Percentiles rank a stretch among this genome's conserved stretches.
These are phyloP conservation scores for Fusarium brachygibbosum DNA, from an alignment of 2,329 filamentous ascomycete species.

Conservation along the genomic window DNA sequence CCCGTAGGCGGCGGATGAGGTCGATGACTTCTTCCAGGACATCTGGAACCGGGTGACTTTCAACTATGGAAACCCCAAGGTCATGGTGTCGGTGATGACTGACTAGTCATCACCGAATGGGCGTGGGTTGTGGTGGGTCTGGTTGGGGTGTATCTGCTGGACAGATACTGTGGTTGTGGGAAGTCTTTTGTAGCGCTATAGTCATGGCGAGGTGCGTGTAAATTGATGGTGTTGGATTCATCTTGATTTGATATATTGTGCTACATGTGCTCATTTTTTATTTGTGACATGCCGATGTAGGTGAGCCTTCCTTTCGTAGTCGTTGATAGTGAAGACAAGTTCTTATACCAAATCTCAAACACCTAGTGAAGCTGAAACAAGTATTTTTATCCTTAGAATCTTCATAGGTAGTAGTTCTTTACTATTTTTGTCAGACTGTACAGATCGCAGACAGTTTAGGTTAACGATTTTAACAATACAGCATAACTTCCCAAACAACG, in stretches of 20 bases:
- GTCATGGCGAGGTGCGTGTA: background rate
- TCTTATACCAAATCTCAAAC: too few relatives aligned
- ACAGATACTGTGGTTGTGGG: background rate
- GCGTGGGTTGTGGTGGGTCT: background rate
- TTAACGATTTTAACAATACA: too few relatives aligned
- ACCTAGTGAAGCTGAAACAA: too few relatives aligned
- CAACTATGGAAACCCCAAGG: background rate
- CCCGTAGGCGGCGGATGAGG: background rate
- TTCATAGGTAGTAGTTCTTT: too few relatives aligned
- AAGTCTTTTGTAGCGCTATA: background rate
- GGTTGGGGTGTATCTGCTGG: background rate
- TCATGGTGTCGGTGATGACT: background rate
- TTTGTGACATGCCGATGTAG: background rate
- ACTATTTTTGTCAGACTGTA: too few relatives aligned
- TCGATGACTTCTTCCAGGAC: fast-evolving
- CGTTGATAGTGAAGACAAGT: too few relatives aligned
- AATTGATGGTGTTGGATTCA: too few relatives aligned
- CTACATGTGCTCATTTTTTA: background rate
- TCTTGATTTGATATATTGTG: background rate
- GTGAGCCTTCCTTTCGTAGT: too few relatives aligned
- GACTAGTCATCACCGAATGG: background rate
- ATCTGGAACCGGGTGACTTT: background rate
- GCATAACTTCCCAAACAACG: too few relatives aligned
- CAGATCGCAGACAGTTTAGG: too few relatives aligned
- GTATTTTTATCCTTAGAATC: too few relatives aligned